Conservation (phyloP, 768 basidiomycete species). For the Leucocoprinus birnbaumii region DNA sequence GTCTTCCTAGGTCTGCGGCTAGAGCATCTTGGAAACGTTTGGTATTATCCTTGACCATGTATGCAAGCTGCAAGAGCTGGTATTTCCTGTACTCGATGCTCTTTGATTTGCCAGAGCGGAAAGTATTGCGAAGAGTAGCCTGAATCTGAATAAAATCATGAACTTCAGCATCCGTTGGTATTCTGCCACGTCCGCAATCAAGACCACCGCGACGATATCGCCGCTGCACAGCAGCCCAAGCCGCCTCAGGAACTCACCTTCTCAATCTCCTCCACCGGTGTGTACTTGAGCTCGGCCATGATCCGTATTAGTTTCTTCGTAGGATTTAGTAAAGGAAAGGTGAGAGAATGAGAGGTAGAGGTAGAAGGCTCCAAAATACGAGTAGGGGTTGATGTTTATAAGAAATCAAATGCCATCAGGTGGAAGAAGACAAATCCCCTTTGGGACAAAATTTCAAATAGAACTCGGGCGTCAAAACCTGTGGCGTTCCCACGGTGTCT, state of each 20-base stretch:
- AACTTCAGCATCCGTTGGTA: neutral
- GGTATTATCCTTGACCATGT: constrained; percentile 71
- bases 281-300: constrained; percentile 37
- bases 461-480: no score
- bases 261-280: constrained; percentile 52
- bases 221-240: neutral
- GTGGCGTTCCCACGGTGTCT: no score
- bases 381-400: no score
- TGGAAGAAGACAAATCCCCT: no score
- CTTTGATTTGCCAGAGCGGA: constrained; percentile 62
- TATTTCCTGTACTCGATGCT: constrained; percentile 68
- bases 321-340: no score
- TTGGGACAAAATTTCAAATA: no score
- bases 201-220: neutral
- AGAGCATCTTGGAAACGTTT: constrained; percentile 58
- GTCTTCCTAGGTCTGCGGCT: constrained; percentile 60
- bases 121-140: constrained; percentile 50
- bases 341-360: neutral
- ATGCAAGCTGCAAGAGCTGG: constrained; percentile 73
- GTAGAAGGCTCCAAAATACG: neutral
- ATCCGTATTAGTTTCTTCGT: no score
- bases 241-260: constrained; percentile 29
- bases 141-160: constrained; percentile 43
- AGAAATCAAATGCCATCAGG: no score
- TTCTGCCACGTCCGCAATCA: no score